Conservation (phyloP, 75 land plant genomes). For the Pinus taeda region DNA sequence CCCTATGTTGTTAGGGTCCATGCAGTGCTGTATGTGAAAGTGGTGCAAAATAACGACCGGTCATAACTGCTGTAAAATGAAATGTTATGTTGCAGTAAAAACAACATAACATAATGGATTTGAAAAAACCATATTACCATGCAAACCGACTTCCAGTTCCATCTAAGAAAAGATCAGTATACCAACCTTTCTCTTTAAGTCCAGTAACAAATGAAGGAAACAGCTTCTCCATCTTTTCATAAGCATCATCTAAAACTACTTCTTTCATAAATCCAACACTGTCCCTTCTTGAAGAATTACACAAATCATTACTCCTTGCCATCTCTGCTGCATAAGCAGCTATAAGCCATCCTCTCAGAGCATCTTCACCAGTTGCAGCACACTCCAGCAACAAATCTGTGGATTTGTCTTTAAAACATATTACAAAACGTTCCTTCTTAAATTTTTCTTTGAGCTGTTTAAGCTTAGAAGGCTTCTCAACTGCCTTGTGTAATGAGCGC, state of each 20-base stretch:
- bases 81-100: no score
- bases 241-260: slow-evolving; percentile 50
- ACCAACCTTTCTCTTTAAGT: slow-evolving; percentile 84
- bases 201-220: slow-evolving; percentile 62
- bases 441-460: slow-evolving; percentile 48
- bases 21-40: no score
- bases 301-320: slow-evolving; percentile 18
- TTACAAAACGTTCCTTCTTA: slow-evolving; percentile 69
- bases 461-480: slow-evolving; percentile 63
- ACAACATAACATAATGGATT: no score
- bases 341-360: slow-evolving; percentile 86
- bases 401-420: slow-evolving; percentile 35
- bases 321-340: slow-evolving; percentile 70
- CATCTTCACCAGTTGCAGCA: slow-evolving; percentile 92
- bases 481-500: slow-evolving; percentile 35
- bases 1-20: no score
- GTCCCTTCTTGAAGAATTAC: background rate
- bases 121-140: slow-evolving; percentile 22
- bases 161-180: slow-evolving; percentile 86
- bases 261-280: slow-evolving; percentile 11
- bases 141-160: slow-evolving; percentile 78
- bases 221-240: slow-evolving; percentile 47
- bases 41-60: no score
- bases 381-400: slow-evolving; percentile 79
- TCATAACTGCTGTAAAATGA: no score